Conservation (phyloP, 2,329 filamentous ascomycete genomes). For the Penicillium italicum region DNA sequence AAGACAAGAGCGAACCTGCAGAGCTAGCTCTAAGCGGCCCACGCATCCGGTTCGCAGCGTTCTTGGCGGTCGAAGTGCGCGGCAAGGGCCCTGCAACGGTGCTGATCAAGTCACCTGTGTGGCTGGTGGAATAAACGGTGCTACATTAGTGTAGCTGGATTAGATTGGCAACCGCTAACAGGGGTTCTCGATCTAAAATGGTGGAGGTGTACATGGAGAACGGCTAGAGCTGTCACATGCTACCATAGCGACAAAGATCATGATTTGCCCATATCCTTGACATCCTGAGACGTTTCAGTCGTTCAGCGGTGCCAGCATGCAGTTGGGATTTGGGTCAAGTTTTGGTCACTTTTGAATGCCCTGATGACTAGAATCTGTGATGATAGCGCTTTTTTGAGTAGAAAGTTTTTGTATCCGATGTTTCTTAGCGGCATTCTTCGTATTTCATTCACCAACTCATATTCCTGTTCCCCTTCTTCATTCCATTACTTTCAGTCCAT, state of each 20-base stretch:
- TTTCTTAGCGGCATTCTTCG: background rate
- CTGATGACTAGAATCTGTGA: background rate
- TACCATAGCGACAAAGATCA: conserved; percentile 14
- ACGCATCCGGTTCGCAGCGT: conserved; percentile 71
- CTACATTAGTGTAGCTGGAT: background rate
- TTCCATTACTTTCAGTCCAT: background rate
- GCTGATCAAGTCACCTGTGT: conserved; percentile 71
- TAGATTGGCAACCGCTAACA: background rate
- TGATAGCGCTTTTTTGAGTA: background rate
- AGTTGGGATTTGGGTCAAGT: background rate
- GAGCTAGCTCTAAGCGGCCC: conserved; percentile 51
- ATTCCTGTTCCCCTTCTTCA: background rate
- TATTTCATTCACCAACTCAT: background rate
- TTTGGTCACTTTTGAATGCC: background rate
- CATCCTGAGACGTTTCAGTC: conserved; percentile 15
- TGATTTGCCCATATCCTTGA: conserved; percentile 14
- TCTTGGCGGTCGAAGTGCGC: conserved; percentile 69
- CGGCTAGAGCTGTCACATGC: conserved; percentile 5
- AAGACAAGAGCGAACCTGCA: conserved; percentile 23
- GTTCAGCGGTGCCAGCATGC: conserved; percentile 2
- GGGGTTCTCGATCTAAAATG: background rate
- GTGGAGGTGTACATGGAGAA: conserved; percentile 14
- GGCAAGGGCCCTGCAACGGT: conserved; percentile 61
- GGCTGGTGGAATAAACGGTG: conserved; percentile 31
- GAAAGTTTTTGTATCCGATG: background rate